Evolutionary conservation across 148 eudicot genomes (phyloP).

Genomic region (Nepenthes mirabilis): DNA sequence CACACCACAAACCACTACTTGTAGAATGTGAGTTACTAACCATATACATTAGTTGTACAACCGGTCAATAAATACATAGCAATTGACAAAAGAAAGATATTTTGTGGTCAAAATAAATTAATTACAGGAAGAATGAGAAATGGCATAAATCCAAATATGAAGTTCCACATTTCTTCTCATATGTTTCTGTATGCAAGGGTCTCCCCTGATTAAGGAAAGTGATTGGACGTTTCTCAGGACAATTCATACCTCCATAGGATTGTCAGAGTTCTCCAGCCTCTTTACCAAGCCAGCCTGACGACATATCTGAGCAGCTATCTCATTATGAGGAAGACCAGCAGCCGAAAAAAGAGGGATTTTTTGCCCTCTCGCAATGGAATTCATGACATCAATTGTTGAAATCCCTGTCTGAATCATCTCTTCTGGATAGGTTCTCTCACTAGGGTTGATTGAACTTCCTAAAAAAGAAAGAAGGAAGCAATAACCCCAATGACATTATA

Average conservation of each 20-base stretch:
- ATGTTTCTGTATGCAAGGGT: no score
- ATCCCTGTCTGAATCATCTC: conserved; percentile 83
- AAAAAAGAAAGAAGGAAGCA: conserved; percentile 4
- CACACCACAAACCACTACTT: no score
- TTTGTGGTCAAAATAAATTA: no score
- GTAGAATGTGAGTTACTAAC: no score
- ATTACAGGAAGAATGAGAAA: no score
- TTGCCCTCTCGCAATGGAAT: conserved; percentile 76
- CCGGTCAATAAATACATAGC: no score
- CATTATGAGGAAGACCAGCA: conserved; percentile 84
- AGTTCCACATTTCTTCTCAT: background rate
- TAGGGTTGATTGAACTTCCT: conserved; percentile 83
- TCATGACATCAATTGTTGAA: conserved; percentile 79
- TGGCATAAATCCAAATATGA: no score
- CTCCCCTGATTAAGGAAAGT: background rate
- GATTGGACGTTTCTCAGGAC: background rate
- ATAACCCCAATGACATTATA: background rate
- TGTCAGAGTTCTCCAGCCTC: conserved; percentile 54
- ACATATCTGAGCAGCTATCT: conserved; percentile 78
- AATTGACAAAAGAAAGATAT: no score
- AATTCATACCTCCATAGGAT: conserved; percentile 48
- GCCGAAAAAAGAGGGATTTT: conserved; percentile 78
- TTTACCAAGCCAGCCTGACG: conserved; percentile 81
- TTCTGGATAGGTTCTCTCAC: conserved; percentile 74
- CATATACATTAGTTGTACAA: no score